Conservation (phyloP, 306 rosid species). For the Vigna angularis region DNA sequence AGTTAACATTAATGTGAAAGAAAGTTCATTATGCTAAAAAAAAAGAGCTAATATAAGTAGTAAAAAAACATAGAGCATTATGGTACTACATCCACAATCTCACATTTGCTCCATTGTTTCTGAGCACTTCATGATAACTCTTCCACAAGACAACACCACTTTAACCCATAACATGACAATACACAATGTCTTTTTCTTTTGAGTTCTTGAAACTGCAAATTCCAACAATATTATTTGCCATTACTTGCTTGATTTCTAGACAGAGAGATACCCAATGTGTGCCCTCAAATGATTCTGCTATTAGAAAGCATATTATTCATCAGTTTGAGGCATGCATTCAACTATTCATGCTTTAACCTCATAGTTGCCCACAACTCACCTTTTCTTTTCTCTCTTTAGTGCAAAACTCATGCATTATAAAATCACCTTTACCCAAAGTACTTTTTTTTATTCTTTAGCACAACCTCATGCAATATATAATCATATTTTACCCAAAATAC, state of each 20-base stretch:
- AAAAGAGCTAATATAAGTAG: not conserved
- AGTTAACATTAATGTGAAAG: no score
- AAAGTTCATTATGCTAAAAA: no score
- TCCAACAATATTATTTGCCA: conserved; percentile 16
- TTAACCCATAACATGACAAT: conserved; percentile 45
- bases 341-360: conserved; percentile 36
- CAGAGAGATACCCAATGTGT: conserved; percentile 9
- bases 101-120: conserved; percentile 13
- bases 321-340: conserved; percentile 30
- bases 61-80: conserved; percentile 29
- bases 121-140: conserved; percentile 35
- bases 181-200: conserved; percentile 20
- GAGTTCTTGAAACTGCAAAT: conserved; percentile 28
- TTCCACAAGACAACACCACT: conserved; percentile 32
- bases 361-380: conserved; percentile 16
- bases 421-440: not conserved
- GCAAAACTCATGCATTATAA: conserved; percentile 24
- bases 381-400: not conserved
- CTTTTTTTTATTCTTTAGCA: not conserved
- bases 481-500: conserved; percentile 17
- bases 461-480: conserved; percentile 35
- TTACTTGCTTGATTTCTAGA: not conserved
- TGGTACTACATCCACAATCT: not conserved
- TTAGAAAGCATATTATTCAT: conserved; percentile 29
- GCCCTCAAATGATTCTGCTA: conserved; percentile 26